phyloP scores from a whole-genome alignment of 768 basidiomycete species.

The Kwoniella dejecticola region DNA sequence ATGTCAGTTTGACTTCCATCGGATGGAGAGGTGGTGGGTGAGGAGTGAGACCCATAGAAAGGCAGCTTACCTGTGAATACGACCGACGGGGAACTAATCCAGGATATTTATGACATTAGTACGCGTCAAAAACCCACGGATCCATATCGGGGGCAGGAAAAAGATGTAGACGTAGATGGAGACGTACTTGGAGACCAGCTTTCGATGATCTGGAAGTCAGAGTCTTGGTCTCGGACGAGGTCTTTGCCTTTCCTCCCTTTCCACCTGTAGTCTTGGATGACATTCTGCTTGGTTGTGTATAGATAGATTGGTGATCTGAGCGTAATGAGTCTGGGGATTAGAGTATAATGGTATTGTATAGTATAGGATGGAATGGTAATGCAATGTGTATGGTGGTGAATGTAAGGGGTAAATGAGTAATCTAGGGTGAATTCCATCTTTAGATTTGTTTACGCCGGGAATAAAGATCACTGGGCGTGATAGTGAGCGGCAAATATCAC shows the following conservation, averaged over 20 bases:
- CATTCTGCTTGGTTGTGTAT: conserved; percentile 25
- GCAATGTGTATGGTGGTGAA: not conserved
- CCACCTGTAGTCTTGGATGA: conserved; percentile 52
- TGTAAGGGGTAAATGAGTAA: not conserved
- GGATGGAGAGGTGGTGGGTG: not conserved
- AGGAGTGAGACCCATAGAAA: no score
- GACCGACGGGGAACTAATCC: conserved; percentile 86
- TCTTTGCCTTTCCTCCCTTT: conserved; percentile 57
- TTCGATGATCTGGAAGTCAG: conserved; percentile 66
- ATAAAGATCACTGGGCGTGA: not conserved
- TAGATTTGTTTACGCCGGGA: conserved; percentile 10
- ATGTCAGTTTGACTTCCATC: not conserved
- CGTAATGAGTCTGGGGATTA: not conserved
- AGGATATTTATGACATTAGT: not conserved
- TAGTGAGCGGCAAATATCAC: conserved; percentile 6
- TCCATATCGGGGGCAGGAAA: no score
- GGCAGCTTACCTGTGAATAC: conserved; percentile 81
- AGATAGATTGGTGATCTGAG: not conserved
- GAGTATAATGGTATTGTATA: not conserved
- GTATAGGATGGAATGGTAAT: not conserved
- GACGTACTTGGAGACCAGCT: conserved; percentile 79
- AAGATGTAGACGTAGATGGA: conserved; percentile 3
- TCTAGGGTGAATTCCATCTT: not conserved
- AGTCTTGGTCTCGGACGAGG: conserved; percentile 55
- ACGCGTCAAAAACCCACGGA: not conserved